phyloP scores from a whole-genome alignment of 345 rosid genomes.

The Eucalyptus fibrosa region DNA sequence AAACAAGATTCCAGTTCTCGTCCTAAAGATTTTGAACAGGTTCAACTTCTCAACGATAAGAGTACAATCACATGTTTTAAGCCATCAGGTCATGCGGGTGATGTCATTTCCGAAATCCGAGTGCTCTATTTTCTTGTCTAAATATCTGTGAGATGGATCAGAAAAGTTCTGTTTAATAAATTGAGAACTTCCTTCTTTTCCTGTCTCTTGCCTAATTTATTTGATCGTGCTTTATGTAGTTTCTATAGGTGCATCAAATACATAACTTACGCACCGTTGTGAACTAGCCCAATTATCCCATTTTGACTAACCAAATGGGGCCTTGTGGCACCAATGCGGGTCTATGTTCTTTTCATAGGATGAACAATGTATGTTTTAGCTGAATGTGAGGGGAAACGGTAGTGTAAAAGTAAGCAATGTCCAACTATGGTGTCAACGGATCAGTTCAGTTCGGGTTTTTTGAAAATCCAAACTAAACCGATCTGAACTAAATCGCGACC shows the following conservation, averaged over 20 bases:
- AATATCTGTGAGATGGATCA: neutral
- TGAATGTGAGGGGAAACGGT: no score
- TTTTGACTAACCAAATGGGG: no score
- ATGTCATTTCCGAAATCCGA: neutral
- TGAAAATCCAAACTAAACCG: no score
- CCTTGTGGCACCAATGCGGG: no score
- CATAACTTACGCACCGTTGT: neutral
- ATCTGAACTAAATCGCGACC: accelerated
- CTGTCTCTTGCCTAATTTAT: neutral
- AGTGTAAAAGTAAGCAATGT: no score
- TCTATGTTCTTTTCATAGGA: no score
- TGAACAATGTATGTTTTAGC: no score
- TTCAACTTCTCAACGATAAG: neutral
- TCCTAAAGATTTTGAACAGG: neutral
- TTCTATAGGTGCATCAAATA: neutral
- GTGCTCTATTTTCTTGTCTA: neutral
- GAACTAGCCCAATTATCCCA: neutral
- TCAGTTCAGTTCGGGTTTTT: accelerated
- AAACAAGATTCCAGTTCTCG: neutral
- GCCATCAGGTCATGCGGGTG: neutral
- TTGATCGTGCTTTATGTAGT: neutral
- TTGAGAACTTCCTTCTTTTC: neutral
- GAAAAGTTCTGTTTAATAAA: no score
- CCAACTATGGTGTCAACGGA: no score
- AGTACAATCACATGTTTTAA: neutral